A percentile compares a stretch with the other conserved stretches of the same genome.
Conservation (phyloP, 2,329 filamentous ascomycete species). For the Stromatinia cepivora region DNA sequence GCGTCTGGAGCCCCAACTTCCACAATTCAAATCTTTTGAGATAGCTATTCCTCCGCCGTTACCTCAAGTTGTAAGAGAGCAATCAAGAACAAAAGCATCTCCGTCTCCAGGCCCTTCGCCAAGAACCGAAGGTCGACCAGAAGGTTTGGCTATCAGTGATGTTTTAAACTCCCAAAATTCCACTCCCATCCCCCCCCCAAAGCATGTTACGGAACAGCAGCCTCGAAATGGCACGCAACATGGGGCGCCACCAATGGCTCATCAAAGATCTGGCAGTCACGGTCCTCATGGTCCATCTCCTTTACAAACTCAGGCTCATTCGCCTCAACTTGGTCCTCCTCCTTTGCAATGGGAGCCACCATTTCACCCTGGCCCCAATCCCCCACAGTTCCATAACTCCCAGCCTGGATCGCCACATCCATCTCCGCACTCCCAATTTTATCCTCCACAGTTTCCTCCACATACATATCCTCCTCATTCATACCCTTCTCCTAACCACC, state of each 20-base stretch:
- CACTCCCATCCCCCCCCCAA: constrained; percentile 24
- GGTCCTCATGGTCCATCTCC: constrained; percentile 35
- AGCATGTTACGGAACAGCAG: constrained; percentile 25
- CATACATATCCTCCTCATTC: constrained; percentile 26
- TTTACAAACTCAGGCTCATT: constrained; percentile 33
- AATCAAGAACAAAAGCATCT: constrained; percentile 23
- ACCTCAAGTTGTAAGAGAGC: constrained; percentile 17
- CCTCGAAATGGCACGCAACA: constrained; percentile 24
- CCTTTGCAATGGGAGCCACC: constrained; percentile 37
- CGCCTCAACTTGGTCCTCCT: constrained; percentile 22
- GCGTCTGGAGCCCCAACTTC: constrained; percentile 22
- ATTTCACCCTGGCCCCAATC: constrained; percentile 29
- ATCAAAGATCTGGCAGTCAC: constrained; percentile 30
- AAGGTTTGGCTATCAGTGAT: constrained; percentile 36
- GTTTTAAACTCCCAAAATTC: constrained; percentile 33
- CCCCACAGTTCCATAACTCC: constrained; percentile 24
- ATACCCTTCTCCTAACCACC: constrained; percentile 25
- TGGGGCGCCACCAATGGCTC: constrained; percentile 22
- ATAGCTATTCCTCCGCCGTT: constrained; percentile 18
- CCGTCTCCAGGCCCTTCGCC: constrained; percentile 29
- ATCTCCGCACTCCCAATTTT: constrained; percentile 22
- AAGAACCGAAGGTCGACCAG: constrained; percentile 29
- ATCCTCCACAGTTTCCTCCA: constrained; percentile 22
- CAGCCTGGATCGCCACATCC: constrained; percentile 25
- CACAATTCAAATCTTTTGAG: constrained; percentile 20